These are phyloP conservation scores for Maudiozyma serrabonitensis DNA, from an alignment of 805 yeast species.

Conservation along the genomic window DNA sequence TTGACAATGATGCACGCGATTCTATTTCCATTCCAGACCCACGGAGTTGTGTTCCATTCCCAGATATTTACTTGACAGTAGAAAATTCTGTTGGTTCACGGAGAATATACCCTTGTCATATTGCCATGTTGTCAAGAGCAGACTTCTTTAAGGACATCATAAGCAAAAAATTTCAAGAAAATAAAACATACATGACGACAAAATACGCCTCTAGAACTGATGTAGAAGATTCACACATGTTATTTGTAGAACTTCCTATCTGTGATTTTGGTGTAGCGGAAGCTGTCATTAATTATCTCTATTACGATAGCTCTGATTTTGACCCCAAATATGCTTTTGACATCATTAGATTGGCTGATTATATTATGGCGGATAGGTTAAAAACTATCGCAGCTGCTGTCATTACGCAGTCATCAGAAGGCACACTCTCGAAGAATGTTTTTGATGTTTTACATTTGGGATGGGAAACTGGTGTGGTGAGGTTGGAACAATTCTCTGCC, in stretches of 20 bases:
- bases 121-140: conserved; percentile 49
- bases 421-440: conserved; percentile 30
- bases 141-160: conserved; percentile 51
- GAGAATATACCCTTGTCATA: conserved; percentile 51
- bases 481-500: conserved; percentile 57
- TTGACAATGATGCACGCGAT: neutral
- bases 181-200: neutral
- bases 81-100: conserved; percentile 17
- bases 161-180: conserved; percentile 21
- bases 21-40: neutral
- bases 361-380: conserved; percentile 47
- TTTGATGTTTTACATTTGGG: conserved; percentile 53
- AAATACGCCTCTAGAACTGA: neutral
- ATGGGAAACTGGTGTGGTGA: conserved; percentile 57
- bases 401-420: conserved; percentile 26
- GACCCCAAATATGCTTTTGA: conserved; percentile 45
- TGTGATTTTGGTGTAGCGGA: conserved; percentile 35
- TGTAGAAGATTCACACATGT: neutral
- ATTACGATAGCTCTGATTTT: conserved; percentile 49
- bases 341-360: conserved; percentile 48
- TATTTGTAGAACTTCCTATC: conserved; percentile 20
- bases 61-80: conserved; percentile 42
- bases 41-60: conserved; percentile 15
- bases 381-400: conserved; percentile 51
- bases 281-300: conserved; percentile 43